Conservation (phyloP, 202 grass and related monocot species). For the Zizania palustris region DNA sequence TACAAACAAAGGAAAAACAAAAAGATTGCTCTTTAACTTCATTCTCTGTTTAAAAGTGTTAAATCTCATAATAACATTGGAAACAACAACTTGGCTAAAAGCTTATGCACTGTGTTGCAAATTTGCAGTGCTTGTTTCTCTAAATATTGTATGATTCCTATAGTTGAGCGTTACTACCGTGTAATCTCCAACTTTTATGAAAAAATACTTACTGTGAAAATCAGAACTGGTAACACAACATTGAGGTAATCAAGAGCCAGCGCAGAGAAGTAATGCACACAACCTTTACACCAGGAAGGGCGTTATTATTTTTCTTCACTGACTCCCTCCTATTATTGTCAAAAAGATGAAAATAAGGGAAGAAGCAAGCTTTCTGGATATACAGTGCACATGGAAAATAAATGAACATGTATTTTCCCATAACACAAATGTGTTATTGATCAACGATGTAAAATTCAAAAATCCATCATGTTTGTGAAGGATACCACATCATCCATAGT, state of each 20-base stretch:
- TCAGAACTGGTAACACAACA: constrained; percentile 68
- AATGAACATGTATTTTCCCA: background rate
- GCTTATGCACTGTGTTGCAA: background rate
- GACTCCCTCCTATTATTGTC: constrained; percentile 37
- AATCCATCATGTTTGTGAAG: background rate
- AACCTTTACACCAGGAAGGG: constrained; percentile 49
- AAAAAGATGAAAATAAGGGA: constrained; percentile 40
- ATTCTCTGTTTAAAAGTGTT: constrained; percentile 1
- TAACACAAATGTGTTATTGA: background rate
- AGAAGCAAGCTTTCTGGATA: constrained; percentile 36
- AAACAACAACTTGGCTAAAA: background rate
- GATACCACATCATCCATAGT: background rate
- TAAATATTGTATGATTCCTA: constrained; percentile 1
- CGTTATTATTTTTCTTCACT: constrained; percentile 65
- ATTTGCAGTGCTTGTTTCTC: background rate
- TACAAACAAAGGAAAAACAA: constrained; percentile 33
- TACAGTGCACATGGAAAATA: constrained; percentile 30
- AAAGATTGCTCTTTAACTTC: constrained; percentile 17
- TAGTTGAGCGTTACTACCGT: constrained; percentile 17
- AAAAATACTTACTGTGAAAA: constrained; percentile 73
- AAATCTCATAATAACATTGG: background rate
- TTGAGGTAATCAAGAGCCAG: constrained; percentile 68
- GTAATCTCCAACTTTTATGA: constrained; percentile 16
- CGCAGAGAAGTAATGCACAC: constrained; percentile 49
- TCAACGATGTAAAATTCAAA: constrained; percentile 3